Base-by-base conservation (phyloP, 805 yeast genomes). In the Lachancea thermotolerans region DNA sequence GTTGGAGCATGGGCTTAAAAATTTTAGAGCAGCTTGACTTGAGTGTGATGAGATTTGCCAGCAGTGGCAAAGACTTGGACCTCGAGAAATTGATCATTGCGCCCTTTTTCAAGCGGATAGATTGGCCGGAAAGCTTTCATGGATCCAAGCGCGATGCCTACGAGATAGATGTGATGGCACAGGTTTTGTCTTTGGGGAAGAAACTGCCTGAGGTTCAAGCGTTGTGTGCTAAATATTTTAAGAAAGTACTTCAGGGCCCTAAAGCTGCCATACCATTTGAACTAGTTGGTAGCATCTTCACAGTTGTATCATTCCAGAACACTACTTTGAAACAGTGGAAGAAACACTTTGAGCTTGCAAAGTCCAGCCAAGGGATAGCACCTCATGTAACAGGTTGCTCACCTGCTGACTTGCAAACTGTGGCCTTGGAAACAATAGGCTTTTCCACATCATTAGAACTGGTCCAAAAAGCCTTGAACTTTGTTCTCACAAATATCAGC, bases 351-450 rank as follows among this genome's bases (percentile, higher is more conserved):
- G 77, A 76, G 29, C 58, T 81, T 15, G 75, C 73, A 10, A 78
- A 78, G 49, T 71, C 71, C 46, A 69, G 81, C 6, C 68, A 72
- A 37, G 69, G 70, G 2, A 71, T 78, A 4, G 65, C 66, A 10
- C 64, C 63, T 10, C 58, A 65, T 46, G 48, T 64, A 11, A 47
- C 50, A 30, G 53, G 54, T 5, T 37, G 46, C 17, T 34, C 50
- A 9, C 29, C 50, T 11, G 36, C 35, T 5, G 42, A 37, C 7
- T 59, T 82, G 25, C 83, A 80, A 57, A 72, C 77, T 2, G 68
- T 73, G 7, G 82, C 85, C 0, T 62, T 82, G 5, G 68, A 75
- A 32, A 70, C 82, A 3, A 60, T 83, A 14, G 78, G 83, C 0
- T 80, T 71, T 53, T 69, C 71, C 17, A 53, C 62, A 10, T 70